Base-by-base conservation (phyloP, 495 filamentous ascomycete species). In the Podospora comata region DNA sequence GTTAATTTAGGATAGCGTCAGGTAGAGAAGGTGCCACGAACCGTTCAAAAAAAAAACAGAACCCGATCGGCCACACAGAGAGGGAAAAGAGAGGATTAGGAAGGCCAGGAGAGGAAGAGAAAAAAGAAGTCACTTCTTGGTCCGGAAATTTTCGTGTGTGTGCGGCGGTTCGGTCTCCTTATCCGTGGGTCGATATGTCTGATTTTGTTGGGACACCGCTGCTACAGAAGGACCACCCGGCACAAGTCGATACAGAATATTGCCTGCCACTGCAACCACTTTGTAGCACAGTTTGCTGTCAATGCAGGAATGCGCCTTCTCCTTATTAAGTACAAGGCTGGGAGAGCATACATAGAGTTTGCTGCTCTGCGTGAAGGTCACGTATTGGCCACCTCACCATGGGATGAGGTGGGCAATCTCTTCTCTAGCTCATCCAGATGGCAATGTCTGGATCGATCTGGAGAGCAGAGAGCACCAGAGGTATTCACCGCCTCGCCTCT, bases 51-150 rank as follows among this genome's bases (percentile, higher is more conserved):
- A 61, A 48, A 44, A 15, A 68, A 63, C 39, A 39, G 28, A 44
- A 44, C 63, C 48, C 58, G 44, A 66, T 66, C 70, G 59, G 66
- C 69, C 64, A 64, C 67, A 23, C 20, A 23, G 34, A 23, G 53
- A 39, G 23, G 6, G 20, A 58, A 64, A 61, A 61, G 48, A 34
- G 23, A 65, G 60, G 55, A 34, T 32, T 28, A 19, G 54, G 60
- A 62, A 19, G 59, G 62, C 23, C 60, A 19, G 30, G 20, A 13
- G 26, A 18, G 39, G 55, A 32, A 63, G 61, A 53, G 55, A 39
- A 48, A 60, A 39, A 48, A 55, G 59, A 53, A 27, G n/a, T 19
- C 16, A 20, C 34, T 63, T 48, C 15, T 19, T 1, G 30, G 61
- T 63, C 27, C 61, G 30, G 27, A 61, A 64, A 44, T 62, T 56